phyloP scores from a whole-genome alignment of 805 yeast species.

The Dipodascus geniculatus region DNA sequence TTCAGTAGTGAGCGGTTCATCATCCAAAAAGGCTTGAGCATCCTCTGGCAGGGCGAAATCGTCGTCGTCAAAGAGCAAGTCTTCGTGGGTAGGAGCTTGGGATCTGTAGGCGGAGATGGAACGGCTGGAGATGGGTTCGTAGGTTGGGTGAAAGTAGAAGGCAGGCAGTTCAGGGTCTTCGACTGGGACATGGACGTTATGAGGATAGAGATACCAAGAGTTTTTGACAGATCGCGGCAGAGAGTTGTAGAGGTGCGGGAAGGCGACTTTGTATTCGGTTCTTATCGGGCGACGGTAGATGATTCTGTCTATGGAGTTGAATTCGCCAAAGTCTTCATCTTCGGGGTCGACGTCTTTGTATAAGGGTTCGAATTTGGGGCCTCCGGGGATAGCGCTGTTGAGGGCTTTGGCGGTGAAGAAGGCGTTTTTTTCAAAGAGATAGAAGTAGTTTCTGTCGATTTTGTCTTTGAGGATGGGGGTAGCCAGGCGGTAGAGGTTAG shows the following conservation, averaged over 20 bases:
- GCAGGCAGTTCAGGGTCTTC: conserved; percentile 42
- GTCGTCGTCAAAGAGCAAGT: conserved; percentile 21
- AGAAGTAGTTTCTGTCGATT: conserved; percentile 46
- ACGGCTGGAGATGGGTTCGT: conserved; percentile 40
- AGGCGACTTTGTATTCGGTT: conserved; percentile 80
- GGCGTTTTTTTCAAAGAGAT: conserved; percentile 66
- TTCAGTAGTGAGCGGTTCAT: conserved; percentile 34
- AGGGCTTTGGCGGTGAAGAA: conserved; percentile 87
- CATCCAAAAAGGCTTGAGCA: conserved; percentile 30
- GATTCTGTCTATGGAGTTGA: conserved; percentile 78
- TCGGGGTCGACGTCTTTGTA: conserved; percentile 50
- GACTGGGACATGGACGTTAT: conserved; percentile 35
- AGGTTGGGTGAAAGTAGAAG: conserved; percentile 41
- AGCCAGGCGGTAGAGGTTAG: conserved; percentile 53
- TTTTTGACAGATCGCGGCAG: conserved; percentile 52
- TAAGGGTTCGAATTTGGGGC: conserved; percentile 89
- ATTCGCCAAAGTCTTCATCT: conserved; percentile 79
- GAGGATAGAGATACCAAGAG: conserved; percentile 54
- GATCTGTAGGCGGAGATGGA: conserved; percentile 15
- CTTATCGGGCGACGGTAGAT: conserved; percentile 67
- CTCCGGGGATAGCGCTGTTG: conserved; percentile 82
- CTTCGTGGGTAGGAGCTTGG: conserved; percentile 11
- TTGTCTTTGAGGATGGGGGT: conserved; percentile 58
- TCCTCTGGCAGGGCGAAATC: conserved; percentile 32
- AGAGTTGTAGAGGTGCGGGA: conserved; percentile 75